Evolutionary conservation across 2,329 filamentous ascomycete species (phyloP).

Genomic region (Coniella vitis): DNA sequence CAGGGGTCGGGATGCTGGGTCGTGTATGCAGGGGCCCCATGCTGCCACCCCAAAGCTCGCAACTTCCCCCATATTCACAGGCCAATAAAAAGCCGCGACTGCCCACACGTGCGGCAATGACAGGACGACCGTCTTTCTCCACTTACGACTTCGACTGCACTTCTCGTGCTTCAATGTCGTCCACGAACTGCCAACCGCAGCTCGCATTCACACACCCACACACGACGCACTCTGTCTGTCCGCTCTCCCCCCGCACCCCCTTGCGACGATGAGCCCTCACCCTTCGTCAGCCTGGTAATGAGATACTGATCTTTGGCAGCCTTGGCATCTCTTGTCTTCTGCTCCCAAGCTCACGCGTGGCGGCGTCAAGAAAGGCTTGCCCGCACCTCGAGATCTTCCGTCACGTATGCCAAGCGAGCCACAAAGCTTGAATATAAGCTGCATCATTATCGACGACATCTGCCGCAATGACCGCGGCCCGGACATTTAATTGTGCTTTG

Average conservation of each 20-base stretch:
- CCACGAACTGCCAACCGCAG: neutral
- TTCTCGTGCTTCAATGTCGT: neutral
- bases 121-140: constrained; percentile 2
- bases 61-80: constrained; percentile 2
- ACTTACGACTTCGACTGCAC: neutral
- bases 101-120: constrained; percentile 3
- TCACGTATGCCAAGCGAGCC: neutral
- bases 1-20: neutral
- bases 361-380: neutral
- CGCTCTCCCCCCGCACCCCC: too few relatives aligned
- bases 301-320: too few relatives aligned
- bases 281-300: too few relatives aligned
- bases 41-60: neutral
- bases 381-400: neutral
- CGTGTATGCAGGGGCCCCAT: too few relatives aligned
- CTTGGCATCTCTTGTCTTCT: too few relatives aligned
- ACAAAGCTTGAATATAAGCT: constrained; percentile 6
- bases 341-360: neutral
- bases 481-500: too few relatives aligned
- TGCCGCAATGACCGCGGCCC: too few relatives aligned
- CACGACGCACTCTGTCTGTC: too few relatives aligned
- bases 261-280: too few relatives aligned
- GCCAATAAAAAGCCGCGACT: neutral
- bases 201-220: too few relatives aligned
- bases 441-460: neutral